Evolutionary conservation across 768 basidiomycete genomes (phyloP).

Genomic region (Dacryopinax primogenitus): DNA sequence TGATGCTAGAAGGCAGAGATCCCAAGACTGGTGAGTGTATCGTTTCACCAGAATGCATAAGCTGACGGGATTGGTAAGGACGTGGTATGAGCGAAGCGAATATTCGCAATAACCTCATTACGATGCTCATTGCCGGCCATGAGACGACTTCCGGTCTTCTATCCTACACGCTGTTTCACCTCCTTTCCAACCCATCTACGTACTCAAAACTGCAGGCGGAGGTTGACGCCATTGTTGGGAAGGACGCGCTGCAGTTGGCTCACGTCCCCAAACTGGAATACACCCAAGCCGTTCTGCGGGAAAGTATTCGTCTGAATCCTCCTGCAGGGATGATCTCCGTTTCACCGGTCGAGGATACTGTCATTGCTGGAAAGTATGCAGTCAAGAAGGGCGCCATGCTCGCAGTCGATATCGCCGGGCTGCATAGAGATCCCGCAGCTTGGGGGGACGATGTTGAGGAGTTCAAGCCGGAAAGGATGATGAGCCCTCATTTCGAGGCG

Average conservation of each 20-base stretch:
- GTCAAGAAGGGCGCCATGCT: conserved; percentile 27
- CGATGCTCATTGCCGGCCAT: conserved; percentile 40
- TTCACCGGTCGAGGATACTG: conserved; percentile 29
- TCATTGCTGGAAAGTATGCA: conserved; percentile 33
- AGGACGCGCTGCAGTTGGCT: conserved; percentile 26
- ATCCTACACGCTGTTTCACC: conserved; percentile 33
- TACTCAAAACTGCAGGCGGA: conserved; percentile 37
- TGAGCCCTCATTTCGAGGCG: conserved; percentile 38
- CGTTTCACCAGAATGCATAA: background rate
- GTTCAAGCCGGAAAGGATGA: conserved; percentile 39
- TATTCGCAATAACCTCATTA: conserved; percentile 36
- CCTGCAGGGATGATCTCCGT: conserved; percentile 30
- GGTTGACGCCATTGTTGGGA: conserved; percentile 35
- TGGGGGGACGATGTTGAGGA: conserved; percentile 38
- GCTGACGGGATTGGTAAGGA: background rate
- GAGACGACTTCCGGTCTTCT: conserved; percentile 32
- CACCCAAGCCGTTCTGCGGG: conserved; percentile 27
- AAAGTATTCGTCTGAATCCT: conserved; percentile 30
- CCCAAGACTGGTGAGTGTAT: conserved; percentile 30
- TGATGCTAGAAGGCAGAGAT: conserved; percentile 36
- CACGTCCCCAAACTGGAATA: conserved; percentile 36
- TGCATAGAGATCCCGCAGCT: conserved; percentile 33
- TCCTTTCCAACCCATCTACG: conserved; percentile 34
- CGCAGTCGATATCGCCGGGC: conserved; percentile 23
- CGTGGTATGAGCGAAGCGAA: conserved; percentile 29